Percentiles rank a stretch among this genome's conserved stretches.
Evolutionary conservation across 495 filamentous ascomycete genomes (phyloP).

Genomic region (Aspergillus affinis): DNA sequence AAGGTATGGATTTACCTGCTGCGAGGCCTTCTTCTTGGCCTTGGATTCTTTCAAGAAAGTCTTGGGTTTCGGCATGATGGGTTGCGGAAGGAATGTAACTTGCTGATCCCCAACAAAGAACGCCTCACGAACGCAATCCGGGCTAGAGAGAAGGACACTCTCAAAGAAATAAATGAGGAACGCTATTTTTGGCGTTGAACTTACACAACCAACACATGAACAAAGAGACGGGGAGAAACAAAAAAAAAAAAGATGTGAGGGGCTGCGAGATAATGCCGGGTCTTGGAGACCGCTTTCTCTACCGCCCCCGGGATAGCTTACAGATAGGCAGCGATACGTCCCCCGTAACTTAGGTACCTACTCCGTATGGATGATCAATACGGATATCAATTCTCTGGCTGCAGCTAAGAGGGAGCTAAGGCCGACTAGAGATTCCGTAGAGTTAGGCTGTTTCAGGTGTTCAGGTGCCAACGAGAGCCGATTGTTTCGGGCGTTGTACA

Average conservation of each 20-base stretch:
- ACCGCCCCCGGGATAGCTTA: background rate
- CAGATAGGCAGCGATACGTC: background rate
- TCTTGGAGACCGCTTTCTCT: background rate
- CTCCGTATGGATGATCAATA: no score
- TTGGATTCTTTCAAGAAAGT: conserved; percentile 48
- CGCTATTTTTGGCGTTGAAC: background rate
- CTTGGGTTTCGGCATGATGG: conserved; percentile 58
- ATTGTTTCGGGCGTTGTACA: background rate
- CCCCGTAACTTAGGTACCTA: no score
- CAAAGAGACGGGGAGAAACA: background rate
- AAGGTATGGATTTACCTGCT: conserved; percentile 30
- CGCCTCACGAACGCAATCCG: background rate
- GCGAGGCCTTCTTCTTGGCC: conserved; percentile 44
- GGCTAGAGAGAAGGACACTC: no score
- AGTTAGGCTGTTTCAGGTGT: background rate
- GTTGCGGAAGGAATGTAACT: background rate
- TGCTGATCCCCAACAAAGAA: background rate
- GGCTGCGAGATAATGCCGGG: background rate
- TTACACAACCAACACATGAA: background rate
- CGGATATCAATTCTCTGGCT: background rate
- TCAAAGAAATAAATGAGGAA: background rate
- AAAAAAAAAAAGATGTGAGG: conserved; percentile 1
- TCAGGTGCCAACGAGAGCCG: background rate
- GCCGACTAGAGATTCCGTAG: background rate
- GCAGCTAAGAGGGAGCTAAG: background rate